Base-by-base conservation (phyloP, 192 early-diverging fungal genomes). In the Gamsiella multidivaricata region DNA sequence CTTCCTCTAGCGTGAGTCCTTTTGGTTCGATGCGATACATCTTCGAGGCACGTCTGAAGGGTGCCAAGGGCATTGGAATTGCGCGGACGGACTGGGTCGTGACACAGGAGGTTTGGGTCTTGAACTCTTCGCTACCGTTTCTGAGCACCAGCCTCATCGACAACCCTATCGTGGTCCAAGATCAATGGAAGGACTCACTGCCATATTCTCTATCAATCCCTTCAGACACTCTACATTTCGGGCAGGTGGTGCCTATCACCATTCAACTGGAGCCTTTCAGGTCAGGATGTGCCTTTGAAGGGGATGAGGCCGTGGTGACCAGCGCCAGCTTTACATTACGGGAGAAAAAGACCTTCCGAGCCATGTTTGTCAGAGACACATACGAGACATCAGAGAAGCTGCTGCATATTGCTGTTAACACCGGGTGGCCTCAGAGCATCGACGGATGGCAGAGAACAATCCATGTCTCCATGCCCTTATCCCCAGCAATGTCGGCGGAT, bases 41-140 rank as follows among this genome's bases (percentile, higher is more conserved):
- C 10, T 70, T 70, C 53, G 68, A 70, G 51, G 58, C 68, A 4
- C 68, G 68, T 5, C 41, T 70, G 25, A 70, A 70, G 32, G 58
- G 58, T 11, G 56, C 57, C 20, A 70, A 70, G 29, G 68, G 68
- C 15, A 25, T 70, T 22, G 28, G 50, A 7, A 28, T 61, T 6
- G 41, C 68, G 22, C 20, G 58, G 31, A 34, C 20, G 4, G 69
- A 71, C 36, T 56, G 43, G 51, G 14, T 55, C 1, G 69, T 56
- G 39, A n/a, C 41, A 20, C 60, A 61, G 36, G 69, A 71, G 26
- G 69, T 71, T 3, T 71, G 59, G 69, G 60, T 71, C 53, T 18
- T 71, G 31, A 71, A 71, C 45, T 62, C 69, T 1, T 37, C 39
- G 5, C 45, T 71, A 1, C 69, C 69, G 11, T 54, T 45, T 31